A percentile compares a stretch with the other conserved stretches of the same genome.
phyloP scores from a whole-genome alignment of 805 yeast genomes.

The Starmerella bombi region DNA sequence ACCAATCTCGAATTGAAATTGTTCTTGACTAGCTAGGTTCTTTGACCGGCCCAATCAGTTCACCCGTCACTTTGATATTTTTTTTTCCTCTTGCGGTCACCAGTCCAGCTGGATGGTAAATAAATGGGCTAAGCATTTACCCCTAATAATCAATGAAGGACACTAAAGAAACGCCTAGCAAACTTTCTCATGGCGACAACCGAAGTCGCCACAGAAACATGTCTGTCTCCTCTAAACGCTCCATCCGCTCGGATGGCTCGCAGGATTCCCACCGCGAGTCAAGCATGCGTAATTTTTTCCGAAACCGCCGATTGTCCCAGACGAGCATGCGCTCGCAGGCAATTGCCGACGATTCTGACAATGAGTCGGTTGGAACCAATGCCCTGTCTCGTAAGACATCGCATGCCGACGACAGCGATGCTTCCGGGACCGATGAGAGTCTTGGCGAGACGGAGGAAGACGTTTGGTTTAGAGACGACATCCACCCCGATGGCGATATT shows the following conservation, averaged over 20 bases:
- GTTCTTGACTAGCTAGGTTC: no score
- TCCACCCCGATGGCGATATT: conserved; percentile 50
- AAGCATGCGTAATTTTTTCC: conserved; percentile 1
- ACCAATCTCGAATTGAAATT: no score
- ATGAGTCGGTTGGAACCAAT: conserved; percentile 3
- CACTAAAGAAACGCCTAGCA: background rate
- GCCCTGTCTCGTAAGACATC: conserved; percentile 11
- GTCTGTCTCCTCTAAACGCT: conserved; percentile 11
- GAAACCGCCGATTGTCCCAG: conserved; percentile 14
- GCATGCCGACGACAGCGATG: conserved; percentile 22
- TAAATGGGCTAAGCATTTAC: background rate
- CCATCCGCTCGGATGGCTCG: conserved; percentile 5
- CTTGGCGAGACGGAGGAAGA: conserved; percentile 86
- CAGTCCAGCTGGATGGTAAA: no score
- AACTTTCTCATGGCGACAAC: background rate
- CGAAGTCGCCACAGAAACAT: conserved; percentile 3
- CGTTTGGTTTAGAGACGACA: conserved; percentile 83
- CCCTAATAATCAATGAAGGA: background rate
- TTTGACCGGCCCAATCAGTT: no score
- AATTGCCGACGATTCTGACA: conserved; percentile 3
- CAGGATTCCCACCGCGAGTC: conserved; percentile 4
- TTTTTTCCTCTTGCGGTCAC: no score
- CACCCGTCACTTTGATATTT: no score
- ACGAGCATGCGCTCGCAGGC: conserved; percentile 15
- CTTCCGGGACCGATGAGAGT: conserved; percentile 24